Base-by-base conservation (phyloP, 163 green algal species). In the Scenedesmus sp. region DNA sequence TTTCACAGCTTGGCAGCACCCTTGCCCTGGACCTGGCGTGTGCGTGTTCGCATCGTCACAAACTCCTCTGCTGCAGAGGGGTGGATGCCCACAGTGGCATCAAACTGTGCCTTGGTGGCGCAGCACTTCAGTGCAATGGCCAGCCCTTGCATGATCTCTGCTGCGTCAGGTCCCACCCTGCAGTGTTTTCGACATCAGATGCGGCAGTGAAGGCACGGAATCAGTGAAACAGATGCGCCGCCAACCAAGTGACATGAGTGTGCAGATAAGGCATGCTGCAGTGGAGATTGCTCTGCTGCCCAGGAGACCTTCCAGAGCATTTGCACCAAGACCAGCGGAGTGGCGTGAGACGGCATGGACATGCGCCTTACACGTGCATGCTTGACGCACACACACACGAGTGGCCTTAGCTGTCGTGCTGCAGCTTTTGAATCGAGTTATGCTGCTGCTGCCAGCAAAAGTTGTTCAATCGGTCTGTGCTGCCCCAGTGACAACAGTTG, bases 51-150 rank as follows among this genome's bases (percentile, higher is more conserved):
- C 97, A 99, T 99, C 30, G 97, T 99, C 3, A 99, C 97, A 92
- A 98, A 96, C 94, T 99, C 97, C 93, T 99, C 97, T 33, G 97
- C 97, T 44, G 96, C 92, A 9, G 94, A 95, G 83, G 97, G 97
- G 93, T 98, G 97, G 30, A 97, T 92, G 76, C 96, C 97, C 26
- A 97, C 93, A 20, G 93, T 95, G 53, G 88, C 73, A 89, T 97
- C 95, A 73, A 97, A 96, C 78, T 95, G 90, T 33, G 86, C 85
- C 91, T 97, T 97, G 59, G 94, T 96, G 80, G 93, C 94, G 35
- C 93, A 94, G 53, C 89, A 92, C 89, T 96, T 96, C 35, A 97
- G 49, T 24, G 95, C 95, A 37, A 97, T 79, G 5, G 90, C 94
- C 16, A 97, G 83, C 56, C 94, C 94, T 91, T 97, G 95, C 94